Conservation (phyloP, 345 rosid species). For the Salix brachista region DNA sequence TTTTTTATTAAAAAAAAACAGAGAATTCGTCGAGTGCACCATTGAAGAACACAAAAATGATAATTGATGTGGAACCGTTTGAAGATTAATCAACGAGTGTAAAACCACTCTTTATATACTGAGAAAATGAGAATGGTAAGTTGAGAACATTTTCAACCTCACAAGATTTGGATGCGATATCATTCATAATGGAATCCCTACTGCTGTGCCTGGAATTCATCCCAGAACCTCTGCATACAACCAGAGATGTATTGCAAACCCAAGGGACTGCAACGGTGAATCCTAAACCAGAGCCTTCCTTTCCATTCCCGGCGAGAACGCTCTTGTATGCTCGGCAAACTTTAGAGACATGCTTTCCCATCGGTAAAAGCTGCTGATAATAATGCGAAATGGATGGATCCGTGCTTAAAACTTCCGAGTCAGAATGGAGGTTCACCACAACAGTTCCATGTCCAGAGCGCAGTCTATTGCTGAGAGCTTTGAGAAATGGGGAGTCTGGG, state of each 20-base stretch:
- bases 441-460: constrained; percentile 73
- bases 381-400: constrained; percentile 24
- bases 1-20: no score
- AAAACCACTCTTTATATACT: constrained; percentile 56
- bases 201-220: constrained; percentile 17
- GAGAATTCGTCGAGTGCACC: no score
- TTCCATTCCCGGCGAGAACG: constrained; percentile 35
- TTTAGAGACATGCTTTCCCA: constrained; percentile 51
- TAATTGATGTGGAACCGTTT: background rate
- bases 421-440: constrained; percentile 88
- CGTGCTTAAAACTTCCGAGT: constrained; percentile 31
- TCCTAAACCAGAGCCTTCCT: constrained; percentile 34
- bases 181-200: constrained; percentile 31
- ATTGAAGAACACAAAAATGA: no score
- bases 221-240: constrained; percentile 57
- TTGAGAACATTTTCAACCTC: constrained; percentile 49
- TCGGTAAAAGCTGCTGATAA: constrained; percentile 34
- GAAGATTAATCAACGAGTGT: constrained; percentile 32
- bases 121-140: constrained; percentile 67
- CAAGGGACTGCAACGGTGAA: constrained; percentile 69
- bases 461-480: constrained; percentile 48
- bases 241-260: constrained; percentile 68
- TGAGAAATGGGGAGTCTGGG: constrained; percentile 57
- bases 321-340: constrained; percentile 59
- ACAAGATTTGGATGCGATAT: constrained; percentile 44